Conservation (phyloP, 805 yeast genomes). For the Pichia membranifaciens region DNA sequence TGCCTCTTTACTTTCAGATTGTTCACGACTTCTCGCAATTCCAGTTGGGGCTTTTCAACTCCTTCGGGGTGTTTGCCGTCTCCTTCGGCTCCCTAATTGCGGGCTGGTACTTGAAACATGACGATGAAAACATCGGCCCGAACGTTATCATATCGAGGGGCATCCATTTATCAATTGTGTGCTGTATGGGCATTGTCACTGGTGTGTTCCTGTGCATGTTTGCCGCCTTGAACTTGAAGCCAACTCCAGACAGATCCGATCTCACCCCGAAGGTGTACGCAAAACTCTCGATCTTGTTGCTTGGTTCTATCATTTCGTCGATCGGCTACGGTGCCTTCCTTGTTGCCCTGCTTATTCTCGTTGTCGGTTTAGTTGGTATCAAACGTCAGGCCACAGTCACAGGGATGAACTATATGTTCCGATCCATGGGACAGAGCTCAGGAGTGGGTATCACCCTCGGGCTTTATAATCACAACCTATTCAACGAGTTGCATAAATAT, state of each 20-base stretch:
- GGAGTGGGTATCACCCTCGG: conserved; percentile 41
- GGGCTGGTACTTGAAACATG: conserved; percentile 31
- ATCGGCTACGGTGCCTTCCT: conserved; percentile 37
- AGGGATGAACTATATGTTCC: conserved; percentile 44
- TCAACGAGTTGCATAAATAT: conserved; percentile 28
- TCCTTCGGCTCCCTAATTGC: conserved; percentile 36
- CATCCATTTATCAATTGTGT: conserved; percentile 20
- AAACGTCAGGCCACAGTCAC: conserved; percentile 44
- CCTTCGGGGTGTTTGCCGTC: conserved; percentile 35
- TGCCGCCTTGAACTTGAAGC: conserved; percentile 19
- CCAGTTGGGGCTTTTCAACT: conserved; percentile 36
- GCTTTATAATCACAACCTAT: conserved; percentile 31
- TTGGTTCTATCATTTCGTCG: conserved; percentile 30
- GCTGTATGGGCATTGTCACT: conserved; percentile 18
- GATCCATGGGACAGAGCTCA: conserved; percentile 42
- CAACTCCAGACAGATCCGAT: conserved; percentile 18
- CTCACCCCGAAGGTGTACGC: conserved; percentile 8
- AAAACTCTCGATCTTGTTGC: conserved; percentile 20
- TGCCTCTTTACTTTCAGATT: conserved; percentile 40
- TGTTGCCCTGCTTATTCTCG: conserved; percentile 36
- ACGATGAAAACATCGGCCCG: conserved; percentile 13
- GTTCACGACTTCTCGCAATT: conserved; percentile 36
- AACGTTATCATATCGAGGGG: conserved; percentile 19
- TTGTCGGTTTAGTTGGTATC: conserved; percentile 39
- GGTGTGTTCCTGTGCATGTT: conserved; percentile 21